Evolutionary conservation across 805 yeast species (phyloP), one percentile per base, ranked within the genome.

Genomic region (Candida peoriensis): DNA sequence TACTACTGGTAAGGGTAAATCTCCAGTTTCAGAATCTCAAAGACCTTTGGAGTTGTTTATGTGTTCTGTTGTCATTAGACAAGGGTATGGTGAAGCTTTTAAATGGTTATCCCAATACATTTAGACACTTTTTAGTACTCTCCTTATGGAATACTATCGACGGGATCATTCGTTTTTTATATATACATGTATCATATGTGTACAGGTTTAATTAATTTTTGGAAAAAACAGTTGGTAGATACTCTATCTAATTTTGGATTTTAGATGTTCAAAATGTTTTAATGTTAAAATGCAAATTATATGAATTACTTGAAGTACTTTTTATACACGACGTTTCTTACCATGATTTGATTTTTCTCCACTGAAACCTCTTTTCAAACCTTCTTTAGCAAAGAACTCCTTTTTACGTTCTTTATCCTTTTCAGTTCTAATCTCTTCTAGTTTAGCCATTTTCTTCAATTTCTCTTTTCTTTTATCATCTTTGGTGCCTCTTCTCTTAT

Each of bases 31-130:
- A 27, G 81, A 78, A 42, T 74, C 74, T 17, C 38, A 35, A 46
- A 82, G 98, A 70, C 97, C 99, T 33, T 78, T 90, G 38, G 99
- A 93, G 68, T 78, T 93, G 30, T 93, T 78, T 64, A 93, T 93
- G 97, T 90, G 96, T 65, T 87, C 96, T 19, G 95, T 93, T 47
- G 96, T 89, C 37, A 84, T 89, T 96, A 86, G 97, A 75, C 89
- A 86, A 64, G 99, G 98, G 54, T 93, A 93, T 64, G 95, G 95
- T 42, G 97, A 93, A 54, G 98, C 95, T 44, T 88, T 93, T 76
- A 84, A 87, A 74, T 93, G 97, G 97, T 77, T 93, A 57, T 87
- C 96, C 43, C 95, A 93, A 68, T 90, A 84, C 66, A 90, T 90
- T 53, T 90, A 74, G n/a, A n/a, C n/a, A n/a, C n/a, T n/a, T n/a